These are phyloP conservation scores for Xylariaceae sp. DNA, from an alignment of 2,329 filamentous ascomycete genomes.

Conservation along the genomic window DNA sequence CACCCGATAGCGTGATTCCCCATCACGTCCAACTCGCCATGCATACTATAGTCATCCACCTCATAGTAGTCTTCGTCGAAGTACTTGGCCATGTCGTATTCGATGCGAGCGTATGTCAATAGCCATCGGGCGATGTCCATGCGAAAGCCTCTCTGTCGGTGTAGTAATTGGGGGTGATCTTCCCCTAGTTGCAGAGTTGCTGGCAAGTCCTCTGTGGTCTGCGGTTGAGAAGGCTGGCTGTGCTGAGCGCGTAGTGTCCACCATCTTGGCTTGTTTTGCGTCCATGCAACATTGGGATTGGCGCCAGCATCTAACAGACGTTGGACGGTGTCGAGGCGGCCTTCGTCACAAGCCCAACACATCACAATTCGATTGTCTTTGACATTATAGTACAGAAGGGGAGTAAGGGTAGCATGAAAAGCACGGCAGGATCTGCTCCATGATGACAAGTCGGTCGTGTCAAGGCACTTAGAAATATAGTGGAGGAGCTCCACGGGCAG, in stretches of 20 bases:
- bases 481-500: conserved; percentile 24
- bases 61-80: neutral
- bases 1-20: too few species aligned
- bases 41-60: too few species aligned
- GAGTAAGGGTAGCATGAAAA: conserved; percentile 9
- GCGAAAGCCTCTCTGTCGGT: too few species aligned
- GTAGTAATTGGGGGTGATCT: too few species aligned
- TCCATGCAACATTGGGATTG: conserved; percentile 16
- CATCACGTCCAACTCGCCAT: too few species aligned
- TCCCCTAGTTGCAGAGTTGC: too few species aligned
- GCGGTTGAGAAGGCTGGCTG: neutral
- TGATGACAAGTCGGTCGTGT: conserved; percentile 13
- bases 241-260: neutral
- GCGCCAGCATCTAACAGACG: conserved; percentile 21
- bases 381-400: conserved; percentile 15
- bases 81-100: neutral
- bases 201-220: too few species aligned
- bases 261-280: neutral
- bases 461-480: conserved; percentile 5
- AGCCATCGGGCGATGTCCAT: neutral
- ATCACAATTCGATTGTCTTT: conserved; percentile 17
- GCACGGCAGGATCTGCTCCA: conserved; percentile 23
- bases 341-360: conserved; percentile 21
- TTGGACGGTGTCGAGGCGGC: conserved; percentile 13
- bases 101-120: neutral